Evolutionary conservation across 2,329 filamentous ascomycete species (phyloP).

Genomic region (Neoascochyta sp.): DNA sequence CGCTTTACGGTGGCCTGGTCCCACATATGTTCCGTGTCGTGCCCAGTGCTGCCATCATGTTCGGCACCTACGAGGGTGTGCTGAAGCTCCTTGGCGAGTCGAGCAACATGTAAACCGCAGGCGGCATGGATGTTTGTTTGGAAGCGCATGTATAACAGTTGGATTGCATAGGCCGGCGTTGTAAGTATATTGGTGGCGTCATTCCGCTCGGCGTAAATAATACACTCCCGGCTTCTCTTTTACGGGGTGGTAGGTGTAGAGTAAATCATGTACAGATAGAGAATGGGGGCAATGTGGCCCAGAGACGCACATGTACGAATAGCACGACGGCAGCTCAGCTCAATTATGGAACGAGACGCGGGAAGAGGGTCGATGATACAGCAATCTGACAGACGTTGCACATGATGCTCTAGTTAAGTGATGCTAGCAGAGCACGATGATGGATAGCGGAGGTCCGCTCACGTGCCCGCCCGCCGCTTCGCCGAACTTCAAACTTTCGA

Average conservation of each 20-base stretch:
- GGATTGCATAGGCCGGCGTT: conserved; percentile 9
- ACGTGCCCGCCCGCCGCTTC: conserved; percentile 1
- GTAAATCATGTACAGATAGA: conserved; percentile 6
- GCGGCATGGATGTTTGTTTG: background rate
- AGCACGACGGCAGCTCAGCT: conserved; percentile 3
- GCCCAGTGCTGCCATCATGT: conserved; percentile 92
- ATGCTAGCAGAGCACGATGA: too few relatives aligned
- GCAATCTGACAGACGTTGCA: too few relatives aligned
- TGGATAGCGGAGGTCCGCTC: background rate
- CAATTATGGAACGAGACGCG: conserved; percentile 2
- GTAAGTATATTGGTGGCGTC: conserved; percentile 6
- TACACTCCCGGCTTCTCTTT: conserved; percentile 5
- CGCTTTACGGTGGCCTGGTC: conserved; percentile 85
- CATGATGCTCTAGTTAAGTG: too few relatives aligned
- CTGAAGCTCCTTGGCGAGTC: conserved; percentile 46
- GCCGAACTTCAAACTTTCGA: conserved; percentile 1
- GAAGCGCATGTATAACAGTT: conserved; percentile 9
- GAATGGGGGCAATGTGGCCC: background rate
- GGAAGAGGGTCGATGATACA: too few relatives aligned
- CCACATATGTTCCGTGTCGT: conserved; percentile 89
- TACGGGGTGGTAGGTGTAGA: conserved; percentile 6
- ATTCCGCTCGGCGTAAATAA: conserved; percentile 6
- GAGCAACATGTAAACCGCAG: conserved; percentile 31
- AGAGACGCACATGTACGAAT: conserved; percentile 5
- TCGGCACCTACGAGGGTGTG: conserved; percentile 73